A percentile compares a stretch with the other conserved stretches of the same genome.
Conservation (phyloP, 371 early-diverging fungal genomes). For the Mortierella sp. region DNA sequence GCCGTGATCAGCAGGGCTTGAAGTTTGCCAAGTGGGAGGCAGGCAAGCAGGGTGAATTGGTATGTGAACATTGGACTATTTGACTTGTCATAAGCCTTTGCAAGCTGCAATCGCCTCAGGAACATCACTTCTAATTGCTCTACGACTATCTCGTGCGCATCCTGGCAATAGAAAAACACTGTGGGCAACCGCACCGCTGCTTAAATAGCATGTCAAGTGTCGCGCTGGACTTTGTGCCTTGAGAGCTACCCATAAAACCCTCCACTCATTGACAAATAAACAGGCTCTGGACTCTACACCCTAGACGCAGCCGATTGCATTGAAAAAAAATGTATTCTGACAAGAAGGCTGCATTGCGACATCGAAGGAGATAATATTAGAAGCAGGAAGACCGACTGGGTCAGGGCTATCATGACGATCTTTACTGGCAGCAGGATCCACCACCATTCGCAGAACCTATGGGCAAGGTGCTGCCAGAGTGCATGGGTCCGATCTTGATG, state of each 20-base stretch:
- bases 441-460: constrained; percentile 42
- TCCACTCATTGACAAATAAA: constrained; percentile 8
- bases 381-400: constrained; percentile 11
- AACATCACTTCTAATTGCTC: neutral
- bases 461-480: constrained; percentile 53
- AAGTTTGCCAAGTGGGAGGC: constrained; percentile 85
- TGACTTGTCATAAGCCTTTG: neutral
- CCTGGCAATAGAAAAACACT: constrained; percentile 42
- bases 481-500: constrained; percentile 63
- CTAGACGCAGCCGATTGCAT: neutral
- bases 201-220: constrained; percentile 5
- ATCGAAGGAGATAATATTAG: constrained; percentile 8
- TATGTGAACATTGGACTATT: constrained; percentile 37
- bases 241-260: constrained; percentile 5
- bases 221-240: too few relatives aligned
- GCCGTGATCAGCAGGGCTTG: constrained; percentile 80
- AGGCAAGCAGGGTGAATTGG: constrained; percentile 79
- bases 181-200: constrained; percentile 32
- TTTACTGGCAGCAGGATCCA: constrained; percentile 53
- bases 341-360: constrained; percentile 7
- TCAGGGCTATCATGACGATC: neutral
- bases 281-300: neutral
- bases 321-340: neutral
- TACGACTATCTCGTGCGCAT: neutral
- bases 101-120: too few relatives aligned